A percentile compares a stretch with the other conserved stretches of the same genome.
These are phyloP conservation scores for Passiflora organensis DNA, from an alignment of 345 rosid genomes.

Conservation along the genomic window DNA sequence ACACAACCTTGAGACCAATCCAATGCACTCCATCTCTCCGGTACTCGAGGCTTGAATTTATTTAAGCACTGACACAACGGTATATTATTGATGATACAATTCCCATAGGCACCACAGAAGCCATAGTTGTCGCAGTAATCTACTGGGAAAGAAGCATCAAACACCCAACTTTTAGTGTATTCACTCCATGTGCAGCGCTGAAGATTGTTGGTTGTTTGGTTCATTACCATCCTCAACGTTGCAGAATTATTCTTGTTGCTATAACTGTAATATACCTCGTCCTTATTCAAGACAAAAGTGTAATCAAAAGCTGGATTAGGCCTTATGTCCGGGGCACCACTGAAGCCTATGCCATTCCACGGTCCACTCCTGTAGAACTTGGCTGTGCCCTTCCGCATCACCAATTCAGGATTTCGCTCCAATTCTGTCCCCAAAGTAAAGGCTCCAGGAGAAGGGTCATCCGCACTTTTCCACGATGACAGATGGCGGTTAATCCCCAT, in stretches of 20 bases:
- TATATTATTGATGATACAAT: background rate
- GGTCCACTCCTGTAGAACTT: background rate
- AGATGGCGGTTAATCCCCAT: background rate
- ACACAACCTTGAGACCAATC: constrained; percentile 14
- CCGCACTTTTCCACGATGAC: constrained; percentile 1
- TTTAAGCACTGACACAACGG: constrained; percentile 6
- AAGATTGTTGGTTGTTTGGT: background rate
- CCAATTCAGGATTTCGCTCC: background rate
- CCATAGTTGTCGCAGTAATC: constrained; percentile 10
- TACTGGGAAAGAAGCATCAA: background rate
- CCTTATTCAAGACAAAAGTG: background rate
- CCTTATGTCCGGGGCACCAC: background rate
- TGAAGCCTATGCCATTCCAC: constrained; percentile 13
- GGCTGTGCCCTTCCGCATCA: background rate
- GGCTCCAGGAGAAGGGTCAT: constrained; percentile 16
- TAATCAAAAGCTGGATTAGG: background rate
- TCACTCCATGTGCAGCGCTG: background rate
- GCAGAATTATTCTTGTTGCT: background rate
- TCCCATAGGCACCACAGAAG: constrained; percentile 11
- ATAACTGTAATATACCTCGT: background rate
- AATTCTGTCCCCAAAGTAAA: background rate
- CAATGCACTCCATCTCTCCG: background rate
- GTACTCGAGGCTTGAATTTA: constrained; percentile 13
- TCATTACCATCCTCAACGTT: background rate
- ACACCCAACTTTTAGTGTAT: background rate